phyloP scores from a whole-genome alignment of 164 flowering plant species.

The Nelumbo lutea region DNA sequence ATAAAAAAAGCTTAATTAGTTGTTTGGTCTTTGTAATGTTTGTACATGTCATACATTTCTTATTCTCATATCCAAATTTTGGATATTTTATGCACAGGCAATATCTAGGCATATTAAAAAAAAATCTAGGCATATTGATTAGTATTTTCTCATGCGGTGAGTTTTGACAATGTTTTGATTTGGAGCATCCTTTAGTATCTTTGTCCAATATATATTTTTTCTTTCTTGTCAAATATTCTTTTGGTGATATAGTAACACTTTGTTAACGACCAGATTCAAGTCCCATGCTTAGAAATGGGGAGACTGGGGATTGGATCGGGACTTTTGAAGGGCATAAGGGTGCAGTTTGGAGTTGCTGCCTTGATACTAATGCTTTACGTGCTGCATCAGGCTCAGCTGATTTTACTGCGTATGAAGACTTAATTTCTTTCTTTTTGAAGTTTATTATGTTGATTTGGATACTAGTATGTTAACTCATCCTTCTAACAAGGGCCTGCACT shows the following conservation, averaged over 20 bases:
- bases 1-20: too few relatives aligned
- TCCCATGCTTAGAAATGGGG: conserved; percentile 98
- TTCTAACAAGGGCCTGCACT: neutral
- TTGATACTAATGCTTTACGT: conserved; percentile 83
- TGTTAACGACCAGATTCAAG: conserved; percentile 56
- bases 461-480: neutral
- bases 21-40: too few relatives aligned
- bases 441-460: neutral
- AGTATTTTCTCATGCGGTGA: too few relatives aligned
- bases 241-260: neutral
- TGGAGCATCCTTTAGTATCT: too few relatives aligned
- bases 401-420: conserved; percentile 76
- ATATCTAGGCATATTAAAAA: too few relatives aligned
- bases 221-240: neutral
- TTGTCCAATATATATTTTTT: too few relatives aligned
- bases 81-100: too few relatives aligned
- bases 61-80: too few relatives aligned
- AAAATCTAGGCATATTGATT: too few relatives aligned
- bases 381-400: conserved; percentile 99
- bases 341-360: conserved; percentile 97
- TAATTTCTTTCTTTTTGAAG: neutral
- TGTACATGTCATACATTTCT: too few relatives aligned
- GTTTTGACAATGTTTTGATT: too few relatives aligned
- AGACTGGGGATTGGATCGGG: conserved; percentile 99
- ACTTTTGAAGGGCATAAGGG: conserved; percentile 99